Evolutionary conservation across 1,139 yeast species (phyloP), one percentile per base, ranked within the genome.

Genomic region (Blastobotrys elegans): DNA sequence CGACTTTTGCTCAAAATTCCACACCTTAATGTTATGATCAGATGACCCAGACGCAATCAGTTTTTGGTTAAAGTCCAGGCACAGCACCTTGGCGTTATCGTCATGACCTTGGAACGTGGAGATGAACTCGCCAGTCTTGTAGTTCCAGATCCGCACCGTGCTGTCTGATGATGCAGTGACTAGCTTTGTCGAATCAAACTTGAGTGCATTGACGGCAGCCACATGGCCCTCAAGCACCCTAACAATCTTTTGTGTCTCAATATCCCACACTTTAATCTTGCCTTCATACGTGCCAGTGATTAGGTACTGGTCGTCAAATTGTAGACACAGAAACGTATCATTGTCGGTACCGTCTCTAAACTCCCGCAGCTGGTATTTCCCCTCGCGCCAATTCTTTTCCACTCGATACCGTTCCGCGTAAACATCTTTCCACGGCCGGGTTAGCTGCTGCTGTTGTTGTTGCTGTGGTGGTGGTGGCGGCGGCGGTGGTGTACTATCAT

Each of bases 91-190:
- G 38, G 38, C 20, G 24, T 34, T 34, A 60, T 85, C 95, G 45
- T 83, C 84, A 66, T 92, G 97, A 2, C 97, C 97, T 37, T 94
- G 73, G 66, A 92, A 89, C 0, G 97, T 89, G 20, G 96, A 86
- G 24, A 92, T 81, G 62, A 97, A 90, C 62, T 85, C 86, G 33
- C 98, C 98, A 0, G 95, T 88, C 54, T 84, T 84, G 67, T 87
- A 88, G 67, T 90, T 89, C 98, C 98, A 92, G 29, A 92, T 95
- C 58, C 90, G 84, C 52, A 92, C 88, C 0, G 96, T 89, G 45
- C 84, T 77, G 67, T 92, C 98, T 63, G 88, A 73, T 1, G 96
- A 90, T 16, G 96, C 97, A 2, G 97, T 85, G 42, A 92, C 88
- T 46, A 92, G 74, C 65, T 92, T 92, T 57, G 84, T 87, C 46